Evolutionary conservation across 306 rosid species (phyloP), one percentile per base, ranked within the genome.

Genomic region (Fagus sylvatica): DNA sequence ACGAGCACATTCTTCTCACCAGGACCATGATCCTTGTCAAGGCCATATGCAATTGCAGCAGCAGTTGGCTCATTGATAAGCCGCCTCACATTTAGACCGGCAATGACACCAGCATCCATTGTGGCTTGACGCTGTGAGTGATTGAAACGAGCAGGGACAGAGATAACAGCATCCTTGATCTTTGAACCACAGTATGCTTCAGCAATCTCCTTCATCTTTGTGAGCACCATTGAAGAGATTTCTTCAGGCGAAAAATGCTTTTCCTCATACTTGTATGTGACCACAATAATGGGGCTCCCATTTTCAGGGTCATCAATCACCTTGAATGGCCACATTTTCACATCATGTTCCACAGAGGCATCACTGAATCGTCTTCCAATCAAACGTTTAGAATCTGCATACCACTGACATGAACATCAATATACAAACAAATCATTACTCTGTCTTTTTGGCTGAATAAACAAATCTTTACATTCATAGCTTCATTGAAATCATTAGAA

Each of bases 41-140:
- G 85, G 1, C 89, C 87, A 22, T 83, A 86, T n/a, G 89, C 87
- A 71, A 80, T 84, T 19, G 88, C 88, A 1, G 85, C 88, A 1
- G 88, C 83, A 1, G 85, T 84, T 30, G 85, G 83, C 41, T 84
- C 85, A 17, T 85, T 85, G 48, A 85, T 81, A 66, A 85, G 81
- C 8, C 83, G 80, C 85, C 81, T 64, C 22, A 85, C 88, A 42
- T 85, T 74, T 11, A 85, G 64, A 17, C 88, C 83, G 2, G 83
- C 71, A 42, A 85, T 81, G 2, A 74, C 76, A 8, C 85, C 88
- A 0, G 88, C 88, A 33, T 85, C 85, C 81, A 78, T 85, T 5
- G 88, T 78, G 53, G 85, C 88, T 40, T 84, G 85, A 3, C 88
- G 56, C 49, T 81, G 85, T 0, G 75, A 69, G 65, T 83, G 80